phyloP scores from a whole-genome alignment of 306 rosid genomes.

The Rubus idaeus region DNA sequence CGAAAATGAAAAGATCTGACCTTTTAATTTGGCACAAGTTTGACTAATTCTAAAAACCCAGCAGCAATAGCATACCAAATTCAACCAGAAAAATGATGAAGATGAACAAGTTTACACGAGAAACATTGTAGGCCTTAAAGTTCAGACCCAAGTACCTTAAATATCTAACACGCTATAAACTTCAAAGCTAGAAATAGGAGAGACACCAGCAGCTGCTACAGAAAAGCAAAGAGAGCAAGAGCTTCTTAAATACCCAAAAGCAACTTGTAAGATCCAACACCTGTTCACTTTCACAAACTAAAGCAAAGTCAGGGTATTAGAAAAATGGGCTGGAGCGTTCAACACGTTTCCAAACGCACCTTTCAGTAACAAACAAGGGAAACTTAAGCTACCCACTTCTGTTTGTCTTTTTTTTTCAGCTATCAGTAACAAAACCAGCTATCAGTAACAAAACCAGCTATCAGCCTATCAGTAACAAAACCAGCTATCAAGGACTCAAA shows the following conservation, averaged over 20 bases:
- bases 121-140: not conserved
- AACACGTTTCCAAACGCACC: conserved; percentile 30
- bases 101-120: not conserved
- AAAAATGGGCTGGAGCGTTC: conserved; percentile 21
- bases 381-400: not conserved
- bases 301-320: conserved; percentile 35
- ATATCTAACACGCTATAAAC: too few relatives aligned
- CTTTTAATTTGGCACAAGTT: not conserved
- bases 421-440: not conserved
- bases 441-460: not conserved
- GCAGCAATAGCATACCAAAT: not conserved
- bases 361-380: conserved; percentile 33
- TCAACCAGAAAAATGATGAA: not conserved
- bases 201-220: conserved; percentile 8
- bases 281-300: conserved; percentile 18
- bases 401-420: too few relatives aligned
- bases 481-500: too few relatives aligned
- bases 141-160: conserved; percentile 5
- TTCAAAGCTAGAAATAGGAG: not conserved
- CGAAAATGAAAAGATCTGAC: not conserved
- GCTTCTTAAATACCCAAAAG: conserved; percentile 30
- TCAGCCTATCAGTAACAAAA: too few relatives aligned
- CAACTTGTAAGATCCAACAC: not conserved
- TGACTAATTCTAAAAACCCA: not conserved
- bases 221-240: conserved; percentile 6